These are phyloP conservation scores for Sanguinoderma infundibulare DNA, from an alignment of 1,284 basidiomycete genomes.

Conservation along the genomic window DNA sequence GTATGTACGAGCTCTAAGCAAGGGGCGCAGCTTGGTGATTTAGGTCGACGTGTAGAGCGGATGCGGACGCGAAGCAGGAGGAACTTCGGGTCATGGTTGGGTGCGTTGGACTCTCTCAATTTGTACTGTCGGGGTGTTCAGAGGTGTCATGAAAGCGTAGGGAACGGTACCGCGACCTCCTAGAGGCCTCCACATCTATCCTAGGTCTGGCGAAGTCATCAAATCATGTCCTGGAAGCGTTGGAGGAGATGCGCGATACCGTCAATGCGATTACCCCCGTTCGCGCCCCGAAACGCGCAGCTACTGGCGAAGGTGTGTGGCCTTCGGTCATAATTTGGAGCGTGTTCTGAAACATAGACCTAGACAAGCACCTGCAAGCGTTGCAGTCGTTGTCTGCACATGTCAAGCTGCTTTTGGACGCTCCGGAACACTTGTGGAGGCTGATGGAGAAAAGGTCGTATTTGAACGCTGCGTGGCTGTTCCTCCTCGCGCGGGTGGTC, in stretches of 20 bases:
- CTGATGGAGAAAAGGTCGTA: slow-evolving; percentile 80
- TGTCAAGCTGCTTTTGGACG: slow-evolving; percentile 85
- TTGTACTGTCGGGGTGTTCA: slow-evolving; percentile 27
- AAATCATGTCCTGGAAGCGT: slow-evolving; percentile 57
- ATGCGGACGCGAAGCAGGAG: slow-evolving; percentile 90
- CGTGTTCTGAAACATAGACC: slow-evolving; percentile 4
- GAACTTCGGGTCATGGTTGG: slow-evolving; percentile 95
- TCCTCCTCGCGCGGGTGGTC: slow-evolving; percentile 83
- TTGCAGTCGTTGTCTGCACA: slow-evolving; percentile 84
- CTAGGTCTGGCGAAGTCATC: slow-evolving; percentile 75
- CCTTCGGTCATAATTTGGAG: background rate
- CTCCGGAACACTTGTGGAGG: slow-evolving; percentile 88
- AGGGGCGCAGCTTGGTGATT: background rate
- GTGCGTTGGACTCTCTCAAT: slow-evolving; percentile 56
- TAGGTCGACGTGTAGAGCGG: slow-evolving; percentile 52
- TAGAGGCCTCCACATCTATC: slow-evolving; percentile 90
- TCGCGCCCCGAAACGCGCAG: slow-evolving; percentile 45
- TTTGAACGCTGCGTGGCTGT: slow-evolving; percentile 84
- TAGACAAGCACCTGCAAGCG: slow-evolving; percentile 70
- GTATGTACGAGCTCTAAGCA: slow-evolving; percentile 42
- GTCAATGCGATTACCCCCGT: slow-evolving; percentile 54
- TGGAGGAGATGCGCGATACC: slow-evolving; percentile 61
- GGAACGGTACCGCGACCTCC: slow-evolving; percentile 92
- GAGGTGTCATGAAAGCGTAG: slow-evolving; percentile 64
- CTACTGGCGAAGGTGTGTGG: slow-evolving; percentile 45